Base-by-base conservation (phyloP, 352 stramenopile species). In the Phytopythium vexans region DNA sequence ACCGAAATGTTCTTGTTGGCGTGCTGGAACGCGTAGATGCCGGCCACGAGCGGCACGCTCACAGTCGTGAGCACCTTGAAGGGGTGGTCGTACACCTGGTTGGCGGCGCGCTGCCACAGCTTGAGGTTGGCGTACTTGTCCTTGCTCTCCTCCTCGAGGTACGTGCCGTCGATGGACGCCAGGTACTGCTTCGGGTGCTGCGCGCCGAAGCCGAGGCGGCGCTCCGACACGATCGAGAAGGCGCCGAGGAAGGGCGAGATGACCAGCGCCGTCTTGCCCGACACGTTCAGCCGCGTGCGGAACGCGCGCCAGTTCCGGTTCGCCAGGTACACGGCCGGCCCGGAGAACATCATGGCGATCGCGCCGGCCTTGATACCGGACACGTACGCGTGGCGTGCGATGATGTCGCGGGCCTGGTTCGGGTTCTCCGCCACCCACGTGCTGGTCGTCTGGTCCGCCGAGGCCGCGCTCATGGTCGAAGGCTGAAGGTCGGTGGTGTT, bases 1-100 rank as follows among this genome's bases (percentile, higher is more conserved):
- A 52, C 48, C 54, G 70, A 58, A 54, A 89, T 80, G 43, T 65
- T 66, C 56, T 52, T 72, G 66, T 89, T 88, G 38, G 67, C 67
- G 53, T 49, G 59, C 57, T 89, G 78, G 50, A 59, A 66, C 37
- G 64, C 59, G 60, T 71, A 86, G 56, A 89, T 89, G 53, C 74
- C 56, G 15, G 71, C 66, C 0, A 89, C 79, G 14, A 87, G 63
- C 35, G 78, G 78, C 49, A 73, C 59, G 49, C 75, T 77, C n/a
- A 81, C 62, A 4, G 49, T 48, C 32, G 66, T 56, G 11, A 89
- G 54, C 54, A 66, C 56, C 37, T 69, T 69, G 62, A 85, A 89
- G 52, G 76, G 79, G 57, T 88, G 69, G 55, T 89, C 76, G 58
- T 77, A 87, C 42, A 86, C 57, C 49, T 76, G 72, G 65, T 89